Base-by-base conservation (phyloP, 306 rosid genomes). In the Gynostemma pentaphyllum region DNA sequence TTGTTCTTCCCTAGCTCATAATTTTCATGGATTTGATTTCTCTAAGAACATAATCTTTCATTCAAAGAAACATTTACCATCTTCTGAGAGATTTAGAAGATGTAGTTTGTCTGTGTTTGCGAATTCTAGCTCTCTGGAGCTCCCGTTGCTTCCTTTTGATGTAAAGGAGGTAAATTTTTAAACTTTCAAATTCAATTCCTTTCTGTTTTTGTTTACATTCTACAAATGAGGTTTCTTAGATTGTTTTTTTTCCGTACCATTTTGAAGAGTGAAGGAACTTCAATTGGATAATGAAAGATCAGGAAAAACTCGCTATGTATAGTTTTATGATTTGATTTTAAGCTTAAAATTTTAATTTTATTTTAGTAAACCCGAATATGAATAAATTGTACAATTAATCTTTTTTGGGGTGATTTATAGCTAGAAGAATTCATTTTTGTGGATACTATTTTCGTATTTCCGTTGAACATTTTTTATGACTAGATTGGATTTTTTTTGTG, bases 91-190 rank as follows among this genome's bases (percentile, higher is more conserved):
- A n/a, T n/a, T n/a, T n/a, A n/a, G n/a, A 64, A 72, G 71, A 59
- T 26, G 80, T 54, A 69, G 68, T 67, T 41, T 72, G 18, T 41
- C 32, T 19, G 55, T 49, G 13, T 28, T 39, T 19, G 76, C 78
- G 18, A 15, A 57, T 26, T 62, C 76, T 36, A 19, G 63, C 40
- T 64, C 78, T 55, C 45, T 75, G 14, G 75, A 79, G 64, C 80
- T 79, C 41, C 78, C 80, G 9, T 80, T 79, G 42, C 83, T 79
- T 61, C 83, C 83, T 52, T 79, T 79, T 14, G 23, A 19, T 61
- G 45, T 62, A 41, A 69, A 56, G 42, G 73, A 79, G 71, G 83
- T 71, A 39, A 12, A 29, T n/a, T n/a, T n/a, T n/a, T n/a, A n/a
- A n/a, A n/a, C n/a, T n/a, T n/a, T n/a, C n/a, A n/a, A n/a, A n/a